Conservation (phyloP, 148 eudicot genomes). For the Nepenthes mirabilis region DNA sequence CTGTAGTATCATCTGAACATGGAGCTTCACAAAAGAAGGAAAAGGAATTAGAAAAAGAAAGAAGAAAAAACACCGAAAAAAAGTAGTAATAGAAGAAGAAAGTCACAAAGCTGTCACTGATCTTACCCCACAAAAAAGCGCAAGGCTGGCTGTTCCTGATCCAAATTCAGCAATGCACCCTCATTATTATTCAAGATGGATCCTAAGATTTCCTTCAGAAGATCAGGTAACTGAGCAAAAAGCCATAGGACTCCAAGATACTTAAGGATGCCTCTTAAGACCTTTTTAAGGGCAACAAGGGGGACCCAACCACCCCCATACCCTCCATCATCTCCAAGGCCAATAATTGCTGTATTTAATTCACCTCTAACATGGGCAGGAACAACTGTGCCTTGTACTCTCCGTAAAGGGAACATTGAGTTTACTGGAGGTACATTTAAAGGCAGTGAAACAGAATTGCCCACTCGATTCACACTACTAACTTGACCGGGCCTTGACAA, state of each 20-base stretch:
- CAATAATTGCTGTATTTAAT: slow-evolving; percentile 90
- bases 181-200: slow-evolving; percentile 91
- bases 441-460: slow-evolving; percentile 31
- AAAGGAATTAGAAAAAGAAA: no score
- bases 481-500: slow-evolving; percentile 53
- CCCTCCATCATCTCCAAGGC: slow-evolving; percentile 99
- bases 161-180: slow-evolving; percentile 91
- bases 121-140: slow-evolving; percentile 98
- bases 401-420: slow-evolving; percentile 51
- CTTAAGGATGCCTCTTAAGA: slow-evolving; percentile 86
- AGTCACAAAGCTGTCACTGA: neutral
- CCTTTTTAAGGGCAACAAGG: slow-evolving; percentile 95
- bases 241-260: slow-evolving; percentile 99
- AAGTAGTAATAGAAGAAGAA: neutral
- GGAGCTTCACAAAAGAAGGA: no score
- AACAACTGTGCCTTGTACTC: slow-evolving; percentile 66
- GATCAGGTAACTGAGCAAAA: slow-evolving; percentile 93
- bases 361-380: slow-evolving; percentile 99
- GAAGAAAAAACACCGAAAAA: neutral
- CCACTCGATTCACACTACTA: slow-evolving; percentile 47
- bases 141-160: slow-evolving; percentile 98
- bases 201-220: slow-evolving; percentile 85
- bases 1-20: no score
- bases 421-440: slow-evolving; percentile 39
- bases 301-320: slow-evolving; percentile 99